Conservation (phyloP, 331 rosid genomes). For the Prunus yedoensis region DNA sequence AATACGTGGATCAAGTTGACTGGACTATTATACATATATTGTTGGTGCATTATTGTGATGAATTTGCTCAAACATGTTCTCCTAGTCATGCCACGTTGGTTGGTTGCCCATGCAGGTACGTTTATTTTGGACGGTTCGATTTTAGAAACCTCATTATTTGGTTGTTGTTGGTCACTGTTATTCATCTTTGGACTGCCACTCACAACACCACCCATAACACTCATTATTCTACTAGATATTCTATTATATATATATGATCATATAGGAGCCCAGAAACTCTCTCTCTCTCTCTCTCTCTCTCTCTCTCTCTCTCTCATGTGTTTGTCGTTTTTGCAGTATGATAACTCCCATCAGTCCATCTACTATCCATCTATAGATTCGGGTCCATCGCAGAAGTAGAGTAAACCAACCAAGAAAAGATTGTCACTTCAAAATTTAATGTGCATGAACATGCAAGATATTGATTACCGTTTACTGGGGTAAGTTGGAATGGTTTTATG, state of each 20-base stretch:
- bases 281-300: no score
- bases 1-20: no score
- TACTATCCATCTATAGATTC: no score
- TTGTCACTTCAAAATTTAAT: not conserved
- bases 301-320: no score
- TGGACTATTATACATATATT: not conserved
- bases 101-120: not conserved
- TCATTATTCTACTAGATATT: not conserved
- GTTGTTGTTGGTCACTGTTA: not conserved
- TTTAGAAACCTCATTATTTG: not conserved
- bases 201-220: not conserved
- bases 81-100: not conserved
- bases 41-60: not conserved
- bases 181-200: not conserved
- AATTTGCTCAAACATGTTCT: not conserved
- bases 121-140: not conserved
- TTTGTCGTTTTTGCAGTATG: no score
- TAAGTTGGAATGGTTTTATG: no score
- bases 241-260: not conserved
- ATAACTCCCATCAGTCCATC: no score
- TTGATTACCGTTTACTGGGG: not conserved
- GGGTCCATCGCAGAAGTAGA: no score
- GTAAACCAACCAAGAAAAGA: no score
- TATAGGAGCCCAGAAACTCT: no score
- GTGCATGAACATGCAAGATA: not conserved